Evolutionary conservation across 192 early-diverging fungal genomes (phyloP), one percentile per base, ranked within the genome.

Genomic region (Coemansia sp.): DNA sequence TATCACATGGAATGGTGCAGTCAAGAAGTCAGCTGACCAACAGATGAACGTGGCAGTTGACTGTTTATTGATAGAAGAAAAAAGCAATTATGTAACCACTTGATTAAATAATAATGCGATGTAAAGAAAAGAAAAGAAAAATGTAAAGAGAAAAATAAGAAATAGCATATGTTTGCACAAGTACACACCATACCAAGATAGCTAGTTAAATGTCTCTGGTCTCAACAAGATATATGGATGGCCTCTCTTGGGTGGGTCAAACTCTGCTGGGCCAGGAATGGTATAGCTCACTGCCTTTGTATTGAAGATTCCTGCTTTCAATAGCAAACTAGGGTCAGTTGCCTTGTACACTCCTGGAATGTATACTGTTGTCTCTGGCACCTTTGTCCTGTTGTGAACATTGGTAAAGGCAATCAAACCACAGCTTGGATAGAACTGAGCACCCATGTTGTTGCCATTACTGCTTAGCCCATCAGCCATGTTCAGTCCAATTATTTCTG

Each of bases 261-360:
- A 58, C 31, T 58, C 55, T 58, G 55, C 15, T 58, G 55, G 55
- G 12, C 55, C 55, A 6, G 55, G 55, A 33, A 58, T 58, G 5
- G 12, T 58, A 33, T 58, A 58, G 29, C 31, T 58, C 3, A 58
- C 31, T 16, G 55, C 55, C 55, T 58, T 58, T 12, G 55, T 58
- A 16, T 58, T 31, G 15, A 34, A 34, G 13, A 58, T 58, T 36
- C 55, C 31, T 7, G 55, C 55, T 18, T 58, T 31, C 10, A 58
- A 31, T 16, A 58, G 31, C 15, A 58, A 24, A 2, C 55, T 58
- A 2, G 55, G 55, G 31, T 58, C 55, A 18, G 55, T 58, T n/a
- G 55, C 55, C 18, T 41, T 62, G 61, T 62, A 62, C 6, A 62
- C 34, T 15, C 61, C 61, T 7, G 61, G 61, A 27, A 62, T 40